These are phyloP conservation scores for Penstemon barbatus DNA, from an alignment of 257 asterid genomes.

Conservation along the genomic window DNA sequence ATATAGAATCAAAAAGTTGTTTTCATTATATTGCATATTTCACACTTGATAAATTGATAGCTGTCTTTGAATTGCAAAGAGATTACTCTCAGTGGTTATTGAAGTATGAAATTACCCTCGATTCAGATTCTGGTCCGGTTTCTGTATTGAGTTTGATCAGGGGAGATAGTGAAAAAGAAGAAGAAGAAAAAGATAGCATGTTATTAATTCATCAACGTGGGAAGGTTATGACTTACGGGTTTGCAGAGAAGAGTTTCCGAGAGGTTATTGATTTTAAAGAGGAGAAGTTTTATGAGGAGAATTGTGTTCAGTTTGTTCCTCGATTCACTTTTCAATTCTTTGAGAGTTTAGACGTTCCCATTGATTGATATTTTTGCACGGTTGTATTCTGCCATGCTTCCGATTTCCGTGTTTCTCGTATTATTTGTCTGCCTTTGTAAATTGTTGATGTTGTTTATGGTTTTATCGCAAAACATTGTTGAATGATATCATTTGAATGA, in stretches of 20 bases:
- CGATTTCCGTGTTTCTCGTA: too few species aligned
- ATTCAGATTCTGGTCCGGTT: slow-evolving; percentile 1
- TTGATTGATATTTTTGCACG: background rate
- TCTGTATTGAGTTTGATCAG: slow-evolving; percentile 18
- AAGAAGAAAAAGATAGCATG: background rate
- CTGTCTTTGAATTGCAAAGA: slow-evolving; percentile 24
- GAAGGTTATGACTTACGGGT: slow-evolving; percentile 20
- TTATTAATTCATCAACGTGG: slow-evolving; percentile 24
- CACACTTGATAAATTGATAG: slow-evolving; percentile 20
- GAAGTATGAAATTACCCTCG: slow-evolving; percentile 18
- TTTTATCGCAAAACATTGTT: too few species aligned
- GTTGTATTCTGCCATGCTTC: too few species aligned
- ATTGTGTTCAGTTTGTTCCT: slow-evolving; percentile 20
- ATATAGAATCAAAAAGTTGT: background rate
- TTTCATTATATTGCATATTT: background rate
- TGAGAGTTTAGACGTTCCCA: slow-evolving; percentile 22
- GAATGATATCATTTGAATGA: too few species aligned
- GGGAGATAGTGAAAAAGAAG: slow-evolving; percentile 21
- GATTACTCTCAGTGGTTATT: slow-evolving; percentile 25
- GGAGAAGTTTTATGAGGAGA: too few species aligned
- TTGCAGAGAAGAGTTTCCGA: slow-evolving; percentile 25
- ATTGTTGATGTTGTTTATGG: too few species aligned
- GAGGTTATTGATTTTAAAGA: slow-evolving; percentile 28
- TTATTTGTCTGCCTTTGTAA: too few species aligned
- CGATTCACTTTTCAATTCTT: slow-evolving; percentile 22